Percentiles rank a stretch among this genome's conserved stretches.
These are phyloP conservation scores for Phialophora expanda DNA, from an alignment of 2,329 filamentous ascomycete species.

Conservation along the genomic window DNA sequence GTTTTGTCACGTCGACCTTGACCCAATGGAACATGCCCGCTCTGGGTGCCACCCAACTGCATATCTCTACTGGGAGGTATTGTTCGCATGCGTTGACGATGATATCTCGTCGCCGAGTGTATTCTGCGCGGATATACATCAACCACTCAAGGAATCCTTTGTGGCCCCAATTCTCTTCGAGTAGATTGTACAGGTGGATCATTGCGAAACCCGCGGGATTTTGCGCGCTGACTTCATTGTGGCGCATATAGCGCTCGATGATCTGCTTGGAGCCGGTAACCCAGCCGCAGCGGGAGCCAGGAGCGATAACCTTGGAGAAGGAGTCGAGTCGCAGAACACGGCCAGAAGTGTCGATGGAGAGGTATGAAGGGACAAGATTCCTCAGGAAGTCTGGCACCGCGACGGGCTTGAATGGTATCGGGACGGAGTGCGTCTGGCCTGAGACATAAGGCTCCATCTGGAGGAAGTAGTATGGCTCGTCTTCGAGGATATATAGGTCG, in stretches of 20 bases:
- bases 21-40: slow-evolving; percentile 87
- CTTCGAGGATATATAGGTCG: slow-evolving; percentile 85
- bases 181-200: slow-evolving; percentile 80
- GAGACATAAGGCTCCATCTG: slow-evolving; percentile 75
- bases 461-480: slow-evolving; percentile 93
- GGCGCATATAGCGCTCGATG: slow-evolving; percentile 78
- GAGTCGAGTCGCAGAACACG: slow-evolving; percentile 90
- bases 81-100: slow-evolving; percentile 81
- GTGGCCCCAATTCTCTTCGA: slow-evolving; percentile 95
- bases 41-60: slow-evolving; percentile 77
- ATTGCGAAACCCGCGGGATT: slow-evolving; percentile 85
- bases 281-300: slow-evolving; percentile 84
- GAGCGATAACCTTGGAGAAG: slow-evolving; percentile 88
- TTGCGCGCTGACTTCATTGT: slow-evolving; percentile 83
- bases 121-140: slow-evolving; percentile 77
- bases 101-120: slow-evolving; percentile 77
- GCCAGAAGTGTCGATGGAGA: slow-evolving; percentile 83
- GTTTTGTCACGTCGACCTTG: slow-evolving; percentile 53
- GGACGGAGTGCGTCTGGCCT: slow-evolving; percentile 49
- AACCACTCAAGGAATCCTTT: slow-evolving; percentile 88
- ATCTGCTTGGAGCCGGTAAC: slow-evolving; percentile 85
- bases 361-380: slow-evolving; percentile 72
- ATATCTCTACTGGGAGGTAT: slow-evolving; percentile 73
- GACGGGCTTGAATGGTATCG: slow-evolving; percentile 56
- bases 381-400: slow-evolving; percentile 73